Conservation (phyloP, 1,284 basidiomycete species). For the Earliella scabrosa region DNA sequence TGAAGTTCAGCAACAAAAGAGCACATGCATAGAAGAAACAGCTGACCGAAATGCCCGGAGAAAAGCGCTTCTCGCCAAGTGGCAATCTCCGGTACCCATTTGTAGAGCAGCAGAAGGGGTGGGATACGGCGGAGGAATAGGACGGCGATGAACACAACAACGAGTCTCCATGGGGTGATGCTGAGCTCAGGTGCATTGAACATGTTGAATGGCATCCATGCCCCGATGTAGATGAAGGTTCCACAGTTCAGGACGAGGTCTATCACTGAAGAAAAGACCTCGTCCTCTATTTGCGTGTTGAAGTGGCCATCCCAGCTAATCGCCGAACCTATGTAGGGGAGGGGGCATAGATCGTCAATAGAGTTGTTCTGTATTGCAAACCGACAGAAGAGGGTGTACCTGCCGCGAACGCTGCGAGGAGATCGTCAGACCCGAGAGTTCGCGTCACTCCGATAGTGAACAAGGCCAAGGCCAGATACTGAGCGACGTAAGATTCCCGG, state of each 20-base stretch:
- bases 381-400: too few species aligned
- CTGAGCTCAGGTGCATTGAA: constrained; percentile 69
- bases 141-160: constrained; percentile 69
- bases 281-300: constrained; percentile 83
- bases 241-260: constrained; percentile 85
- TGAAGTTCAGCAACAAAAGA: too few species aligned
- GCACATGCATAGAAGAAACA: background rate
- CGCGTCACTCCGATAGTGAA: constrained; percentile 82
- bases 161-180: constrained; percentile 75
- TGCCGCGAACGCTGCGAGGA: constrained; percentile 93
- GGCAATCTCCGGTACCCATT: constrained; percentile 83
- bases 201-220: constrained; percentile 81
- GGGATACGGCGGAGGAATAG: constrained; percentile 82
- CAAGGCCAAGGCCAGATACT: constrained; percentile 84
- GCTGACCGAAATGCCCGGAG: constrained; percentile 84
- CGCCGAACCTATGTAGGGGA: constrained; percentile 77
- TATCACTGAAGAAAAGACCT: constrained; percentile 89
- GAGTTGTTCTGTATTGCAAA: too few species aligned
- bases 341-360: too few species aligned
- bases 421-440: constrained; percentile 83
- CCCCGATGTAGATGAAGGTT: constrained; percentile 91
- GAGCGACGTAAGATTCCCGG: constrained; percentile 90
- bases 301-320: constrained; percentile 97
- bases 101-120: constrained; percentile 72
- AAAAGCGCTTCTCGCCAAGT: constrained; percentile 84